A percentile compares a stretch with the other conserved stretches of the same genome.
These are phyloP conservation scores for Mercurialis annua DNA, from an alignment of 345 rosid species.

Conservation along the genomic window DNA sequence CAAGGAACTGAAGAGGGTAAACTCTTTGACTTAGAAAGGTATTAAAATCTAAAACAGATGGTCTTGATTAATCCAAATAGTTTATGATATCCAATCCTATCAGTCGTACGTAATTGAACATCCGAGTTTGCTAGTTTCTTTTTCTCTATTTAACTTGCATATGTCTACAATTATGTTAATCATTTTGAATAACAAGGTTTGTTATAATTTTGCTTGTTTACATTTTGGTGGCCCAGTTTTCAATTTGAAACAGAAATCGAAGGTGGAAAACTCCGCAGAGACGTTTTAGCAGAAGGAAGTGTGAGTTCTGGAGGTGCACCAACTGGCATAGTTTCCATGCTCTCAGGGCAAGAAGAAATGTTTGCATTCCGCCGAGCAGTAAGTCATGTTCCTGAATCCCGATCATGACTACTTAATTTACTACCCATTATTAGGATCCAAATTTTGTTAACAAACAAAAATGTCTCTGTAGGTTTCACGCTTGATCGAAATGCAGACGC, in stretches of 20 bases:
- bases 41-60: background rate
- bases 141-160: background rate
- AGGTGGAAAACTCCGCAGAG: slow-evolving; percentile 66
- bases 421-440: background rate
- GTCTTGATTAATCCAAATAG: background rate
- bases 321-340: slow-evolving; percentile 61
- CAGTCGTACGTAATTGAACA: background rate
- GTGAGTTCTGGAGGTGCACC: slow-evolving; percentile 68
- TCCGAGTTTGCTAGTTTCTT: background rate
- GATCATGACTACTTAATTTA: background rate
- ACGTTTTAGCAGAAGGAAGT: slow-evolving; percentile 73
- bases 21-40: slow-evolving; percentile 86
- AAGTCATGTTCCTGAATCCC: slow-evolving; percentile 40
- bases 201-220: background rate
- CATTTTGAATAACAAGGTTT: background rate
- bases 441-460: background rate
- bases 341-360: slow-evolving; percentile 86
- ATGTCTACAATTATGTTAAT: background rate
- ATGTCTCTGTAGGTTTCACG: slow-evolving; percentile 64
- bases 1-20: slow-evolving; percentile 96
- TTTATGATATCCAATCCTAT: no score
- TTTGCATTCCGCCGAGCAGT: slow-evolving; percentile 93
- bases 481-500: slow-evolving; percentile 88
- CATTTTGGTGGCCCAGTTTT: slow-evolving; percentile 45
- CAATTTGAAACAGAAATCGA: slow-evolving; percentile 90